Evolutionary conservation across 805 yeast genomes (phyloP), one percentile per base, ranked within the genome.

Genomic region (Schizosaccharomyces osmophilus): DNA sequence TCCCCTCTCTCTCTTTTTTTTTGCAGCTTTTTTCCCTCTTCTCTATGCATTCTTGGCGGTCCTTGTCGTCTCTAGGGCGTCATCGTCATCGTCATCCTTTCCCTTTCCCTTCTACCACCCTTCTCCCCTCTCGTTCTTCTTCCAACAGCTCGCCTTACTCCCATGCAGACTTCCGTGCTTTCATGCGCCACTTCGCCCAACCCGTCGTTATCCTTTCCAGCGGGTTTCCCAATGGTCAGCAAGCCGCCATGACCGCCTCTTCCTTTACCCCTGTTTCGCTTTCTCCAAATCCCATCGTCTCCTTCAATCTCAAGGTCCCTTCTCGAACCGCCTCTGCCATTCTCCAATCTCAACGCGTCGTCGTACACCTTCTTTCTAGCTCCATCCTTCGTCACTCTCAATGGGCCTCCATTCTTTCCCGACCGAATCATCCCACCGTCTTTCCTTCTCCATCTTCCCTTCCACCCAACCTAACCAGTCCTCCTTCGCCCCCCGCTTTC

Each of bases 251-350:
- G 54, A 60, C 51, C n/a, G 61, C 59, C 17, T 59, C 58, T 19
- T 59, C 61, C 15, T 45, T 59, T 6, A 22, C 59, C 26, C 29
- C 61, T 13, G 57, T 59, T 13, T 59, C 59, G 22, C 48, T 57
- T n/a, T 22, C 43, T 6, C 42, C 60, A 9, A 22, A 41, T 1
- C 60, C 60, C 11, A 22, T 57, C 11, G 45, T 57, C 26, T 57
- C 48, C n/a, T 57, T 57, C 48, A 57, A 57, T 31, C n/a, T 57
- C 13, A 36, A 36, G 17, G 3, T 57, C 17, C 60, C 60, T 42
- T 39, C 48, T 8, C 60, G 42, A 5, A 57, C 60, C 11, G 60
- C 43, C n/a, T 19, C n/a, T 11, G 48, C 48, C 24, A 57, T 57
- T 26, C 19, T 19, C 11, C 26, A 57, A 29, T 57, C 60, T 19